Percentiles rank a stretch among this genome's conserved stretches.
Conservation (phyloP, 164 flowering plant genomes). For the Chimonanthus praecox region DNA sequence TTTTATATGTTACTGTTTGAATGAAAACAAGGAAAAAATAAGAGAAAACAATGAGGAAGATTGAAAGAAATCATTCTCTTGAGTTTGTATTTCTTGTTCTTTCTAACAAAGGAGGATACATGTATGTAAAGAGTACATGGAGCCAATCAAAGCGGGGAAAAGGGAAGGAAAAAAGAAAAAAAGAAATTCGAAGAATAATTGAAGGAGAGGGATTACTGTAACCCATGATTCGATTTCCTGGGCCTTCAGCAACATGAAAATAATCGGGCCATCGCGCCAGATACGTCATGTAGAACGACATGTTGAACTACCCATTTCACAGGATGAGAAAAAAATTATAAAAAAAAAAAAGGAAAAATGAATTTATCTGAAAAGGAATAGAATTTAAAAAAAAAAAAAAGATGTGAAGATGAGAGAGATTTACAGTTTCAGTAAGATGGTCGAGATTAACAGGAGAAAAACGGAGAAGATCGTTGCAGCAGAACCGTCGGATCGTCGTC, state of each 20-base stretch:
- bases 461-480: slow-evolving; percentile 92
- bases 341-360: too few species aligned
- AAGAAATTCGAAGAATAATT: neutral
- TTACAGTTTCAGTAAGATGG: slow-evolving; percentile 86
- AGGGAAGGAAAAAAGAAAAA: neutral
- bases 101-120: too few species aligned
- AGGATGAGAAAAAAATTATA: neutral
- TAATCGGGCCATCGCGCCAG: slow-evolving; percentile 96
- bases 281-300: slow-evolving; percentile 98
- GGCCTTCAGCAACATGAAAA: slow-evolving; percentile 86
- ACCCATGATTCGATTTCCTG: slow-evolving; percentile 84
- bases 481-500: slow-evolving; percentile 85
- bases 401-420: neutral
- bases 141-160: too few species aligned
- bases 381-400: neutral
- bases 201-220: slow-evolving; percentile 47
- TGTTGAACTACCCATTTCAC: slow-evolving; percentile 61
- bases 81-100: neutral
- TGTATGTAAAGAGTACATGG: neutral
- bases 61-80: neutral
- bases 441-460: slow-evolving; percentile 77
- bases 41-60: neutral
- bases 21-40: neutral
- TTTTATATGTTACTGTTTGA: neutral
- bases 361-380: neutral